phyloP scores from a whole-genome alignment of 495 filamentous ascomycete species.

The Penicillium dipodomyicola region DNA sequence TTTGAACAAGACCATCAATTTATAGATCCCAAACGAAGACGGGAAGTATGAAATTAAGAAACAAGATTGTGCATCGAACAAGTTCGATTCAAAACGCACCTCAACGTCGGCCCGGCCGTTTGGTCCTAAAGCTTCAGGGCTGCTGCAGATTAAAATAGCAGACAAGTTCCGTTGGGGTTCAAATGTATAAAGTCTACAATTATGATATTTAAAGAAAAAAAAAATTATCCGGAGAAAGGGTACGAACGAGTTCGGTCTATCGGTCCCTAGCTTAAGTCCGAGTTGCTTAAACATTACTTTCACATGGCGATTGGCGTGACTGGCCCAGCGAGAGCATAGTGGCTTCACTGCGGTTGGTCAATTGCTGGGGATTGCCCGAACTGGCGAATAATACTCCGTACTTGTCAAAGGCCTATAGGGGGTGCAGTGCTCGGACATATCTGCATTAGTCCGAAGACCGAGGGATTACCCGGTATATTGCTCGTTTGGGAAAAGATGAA shows the following conservation, averaged over 20 bases:
- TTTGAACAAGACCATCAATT: neutral
- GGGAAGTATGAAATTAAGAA: conserved; percentile 7
- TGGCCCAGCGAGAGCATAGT: neutral
- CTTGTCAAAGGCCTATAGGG: too few species aligned
- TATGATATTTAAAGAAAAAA: too few species aligned
- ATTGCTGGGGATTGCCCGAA: neutral
- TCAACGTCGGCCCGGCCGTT: neutral
- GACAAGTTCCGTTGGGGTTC: neutral
- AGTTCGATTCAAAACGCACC: conserved; percentile 6
- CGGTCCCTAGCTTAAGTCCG: neutral
- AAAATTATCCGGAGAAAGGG: neutral
- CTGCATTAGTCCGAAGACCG: neutral
- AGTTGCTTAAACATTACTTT: neutral
- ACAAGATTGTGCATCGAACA: neutral
- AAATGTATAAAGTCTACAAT: neutral
- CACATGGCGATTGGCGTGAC: neutral
- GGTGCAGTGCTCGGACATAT: neutral
- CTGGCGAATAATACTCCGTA: too few species aligned
- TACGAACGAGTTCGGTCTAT: neutral
- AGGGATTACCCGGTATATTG: neutral
- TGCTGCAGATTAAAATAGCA: neutral
- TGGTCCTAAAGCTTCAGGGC: neutral
- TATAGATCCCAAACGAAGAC: neutral
- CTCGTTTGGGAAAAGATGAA: too few species aligned
- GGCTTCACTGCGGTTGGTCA: conserved; percentile 1